These are phyloP conservation scores for Phytophthora nicotianae DNA, from an alignment of 352 stramenopile genomes.

Conservation along the genomic window DNA sequence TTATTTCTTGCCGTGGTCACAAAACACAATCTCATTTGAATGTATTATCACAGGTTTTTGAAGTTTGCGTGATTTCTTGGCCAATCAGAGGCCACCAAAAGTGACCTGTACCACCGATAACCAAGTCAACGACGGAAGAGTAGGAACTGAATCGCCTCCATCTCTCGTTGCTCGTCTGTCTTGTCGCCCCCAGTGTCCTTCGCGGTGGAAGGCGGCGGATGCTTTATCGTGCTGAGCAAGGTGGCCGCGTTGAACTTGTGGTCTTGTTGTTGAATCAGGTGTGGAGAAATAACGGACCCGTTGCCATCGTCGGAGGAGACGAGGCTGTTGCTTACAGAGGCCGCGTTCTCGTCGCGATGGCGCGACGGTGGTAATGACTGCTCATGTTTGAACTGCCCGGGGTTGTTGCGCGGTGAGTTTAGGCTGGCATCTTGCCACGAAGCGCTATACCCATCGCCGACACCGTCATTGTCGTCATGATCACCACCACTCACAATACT, in stretches of 20 bases:
- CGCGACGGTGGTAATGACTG: neutral
- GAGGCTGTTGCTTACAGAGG: conserved; percentile 32
- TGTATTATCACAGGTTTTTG: conserved; percentile 25
- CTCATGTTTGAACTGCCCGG: conserved; percentile 1
- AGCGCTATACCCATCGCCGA: neutral
- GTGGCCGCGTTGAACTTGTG: conserved; percentile 22
- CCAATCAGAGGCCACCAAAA: neutral
- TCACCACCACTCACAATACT: neutral
- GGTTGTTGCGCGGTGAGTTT: neutral
- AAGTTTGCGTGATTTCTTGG: conserved; percentile 10
- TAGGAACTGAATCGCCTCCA: conserved; percentile 61
- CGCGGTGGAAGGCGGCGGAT: neutral
- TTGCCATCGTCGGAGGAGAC: conserved; percentile 17
- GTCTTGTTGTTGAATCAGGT: conserved; percentile 17
- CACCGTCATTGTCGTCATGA: neutral
- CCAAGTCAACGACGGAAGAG: conserved; percentile 38
- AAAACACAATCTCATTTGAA: conserved; percentile 22
- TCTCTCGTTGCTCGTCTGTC: conserved; percentile 61
- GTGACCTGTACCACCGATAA: conserved; percentile 8
- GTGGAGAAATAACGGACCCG: conserved; percentile 2
- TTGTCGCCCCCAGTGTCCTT: conserved; percentile 23
- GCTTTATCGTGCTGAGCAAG: conserved; percentile 14
- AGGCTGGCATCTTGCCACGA: neutral
- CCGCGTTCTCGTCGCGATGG: conserved; percentile 27
- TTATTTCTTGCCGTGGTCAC: neutral